Base-by-base conservation (phyloP, 2,329 filamentous ascomycete species). In the Diaporthe batatas region DNA sequence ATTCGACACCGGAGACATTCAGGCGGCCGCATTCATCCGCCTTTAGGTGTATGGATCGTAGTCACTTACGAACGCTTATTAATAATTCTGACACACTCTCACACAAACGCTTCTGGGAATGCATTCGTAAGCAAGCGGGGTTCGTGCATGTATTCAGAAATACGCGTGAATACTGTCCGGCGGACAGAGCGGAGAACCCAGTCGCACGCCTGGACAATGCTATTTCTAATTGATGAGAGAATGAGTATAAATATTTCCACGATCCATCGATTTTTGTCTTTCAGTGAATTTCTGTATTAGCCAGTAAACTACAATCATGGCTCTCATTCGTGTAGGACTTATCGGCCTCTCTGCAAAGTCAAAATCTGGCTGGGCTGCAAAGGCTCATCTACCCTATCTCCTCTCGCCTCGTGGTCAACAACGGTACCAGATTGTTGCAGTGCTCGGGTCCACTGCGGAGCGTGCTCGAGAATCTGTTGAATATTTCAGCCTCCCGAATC, bases 371-470 rank as follows among this genome's bases (percentile, higher is more conserved):
- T 92, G 90, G 90, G 89, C 88, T 5, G 82, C 81, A 47, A 76
- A 77, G 29, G 88, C 86, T 2, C 90, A 92, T 77, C 84, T 92
- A 0, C 89, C 91, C 0, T 91, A 91, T 77, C 86, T 92, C 2
- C 79, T 85, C 39, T 87, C 87, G 0, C 79, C 84, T 0, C 80
- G 78, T 2, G 84, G 85, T 7, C 82, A 81, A 23, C 75, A 81
- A 1, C 81, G 83, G 12, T 90, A 85, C 73, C 72, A 83, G 34
- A 86, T 90, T 64, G 84, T 86, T 1, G 89, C 87, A 0, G 80
- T 90, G 0, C 83, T 85, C 73, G 90, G 90, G 80, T 87, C 84
- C n/a, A 84, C 82, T 57, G 77, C 84, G 0, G 79, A 82, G 2
- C 83, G 86, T 0, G 87, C 87, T 0, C 76, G 80, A 7, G 81